Conservation (phyloP, 169 alveolate genomes). For the Eimeria mitis region DNA sequence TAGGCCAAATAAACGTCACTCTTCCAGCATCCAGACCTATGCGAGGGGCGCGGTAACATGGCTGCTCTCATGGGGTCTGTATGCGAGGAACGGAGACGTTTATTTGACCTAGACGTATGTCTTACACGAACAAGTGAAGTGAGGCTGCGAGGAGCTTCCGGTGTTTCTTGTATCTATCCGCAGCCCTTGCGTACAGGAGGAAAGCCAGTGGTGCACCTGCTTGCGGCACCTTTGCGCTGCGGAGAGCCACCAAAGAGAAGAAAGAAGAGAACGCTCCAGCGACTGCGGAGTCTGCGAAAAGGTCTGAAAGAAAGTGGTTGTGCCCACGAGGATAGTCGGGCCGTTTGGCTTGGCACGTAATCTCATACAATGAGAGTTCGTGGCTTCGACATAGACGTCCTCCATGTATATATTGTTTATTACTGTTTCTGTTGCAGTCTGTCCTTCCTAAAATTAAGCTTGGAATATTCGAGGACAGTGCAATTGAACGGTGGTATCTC, state of each 20-base stretch:
- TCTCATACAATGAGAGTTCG: neutral
- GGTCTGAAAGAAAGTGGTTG: neutral
- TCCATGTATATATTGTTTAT: neutral
- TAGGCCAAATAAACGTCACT: too few relatives aligned
- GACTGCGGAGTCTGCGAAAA: slow-evolving; percentile 2
- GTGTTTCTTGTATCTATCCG: neutral
- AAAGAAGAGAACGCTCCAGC: neutral
- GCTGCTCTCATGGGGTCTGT: neutral
- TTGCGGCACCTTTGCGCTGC: slow-evolving; percentile 35
- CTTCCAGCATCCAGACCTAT: too few relatives aligned
- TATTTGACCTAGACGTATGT: neutral
- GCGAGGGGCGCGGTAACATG: too few relatives aligned
- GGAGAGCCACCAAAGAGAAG: slow-evolving; percentile 2
- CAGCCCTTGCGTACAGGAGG: slow-evolving; percentile 49
- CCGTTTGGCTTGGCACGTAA: neutral
- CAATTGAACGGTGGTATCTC: slow-evolving; percentile 56
- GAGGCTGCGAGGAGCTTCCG: neutral
- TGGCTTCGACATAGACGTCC: neutral
- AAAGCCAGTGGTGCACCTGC: slow-evolving; percentile 24
- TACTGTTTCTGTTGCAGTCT: neutral
- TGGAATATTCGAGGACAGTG: slow-evolving; percentile 40
- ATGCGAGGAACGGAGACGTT: neutral
- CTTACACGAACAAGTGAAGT: neutral
- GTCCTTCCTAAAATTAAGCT: neutral
- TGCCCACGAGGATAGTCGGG: neutral